phyloP scores from a whole-genome alignment of 2,329 filamentous ascomycete species.

The Ceratocystis diversiconidia region DNA sequence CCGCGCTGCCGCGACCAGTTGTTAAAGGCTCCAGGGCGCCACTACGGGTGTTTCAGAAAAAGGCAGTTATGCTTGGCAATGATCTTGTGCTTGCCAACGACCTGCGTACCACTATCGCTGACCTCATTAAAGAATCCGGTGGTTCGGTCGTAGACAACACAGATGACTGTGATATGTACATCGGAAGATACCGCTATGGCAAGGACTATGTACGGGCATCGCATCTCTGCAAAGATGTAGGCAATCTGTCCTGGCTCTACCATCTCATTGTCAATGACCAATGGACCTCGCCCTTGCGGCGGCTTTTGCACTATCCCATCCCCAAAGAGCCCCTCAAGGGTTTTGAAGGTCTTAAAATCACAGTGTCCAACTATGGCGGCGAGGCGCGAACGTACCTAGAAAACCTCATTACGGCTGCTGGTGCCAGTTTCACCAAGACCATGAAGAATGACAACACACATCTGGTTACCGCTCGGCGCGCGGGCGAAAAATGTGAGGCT shows the following conservation, averaged over 20 bases:
- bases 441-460: slow-evolving; percentile 95
- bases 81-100: slow-evolving; percentile 60
- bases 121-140: slow-evolving; percentile 56
- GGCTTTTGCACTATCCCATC: slow-evolving; percentile 80
- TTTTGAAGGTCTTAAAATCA: slow-evolving; percentile 64
- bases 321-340: slow-evolving; percentile 64
- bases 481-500: slow-evolving; percentile 85
- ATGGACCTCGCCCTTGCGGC: slow-evolving; percentile 73
- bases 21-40: slow-evolving; percentile 33
- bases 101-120: slow-evolving; percentile 51
- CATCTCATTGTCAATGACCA: slow-evolving; percentile 76
- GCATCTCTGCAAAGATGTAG: slow-evolving; percentile 65
- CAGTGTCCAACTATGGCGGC: slow-evolving; percentile 89
- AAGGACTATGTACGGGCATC: slow-evolving; percentile 64
- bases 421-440: slow-evolving; percentile 83
- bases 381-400: slow-evolving; percentile 88
- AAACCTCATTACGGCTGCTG: slow-evolving; percentile 71
- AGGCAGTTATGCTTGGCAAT: slow-evolving; percentile 58
- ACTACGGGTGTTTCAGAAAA: slow-evolving; percentile 63
- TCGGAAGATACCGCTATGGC: slow-evolving; percentile 79
- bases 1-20: slow-evolving; percentile 32
- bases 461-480: slow-evolving; percentile 76
- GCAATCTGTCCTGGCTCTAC: slow-evolving; percentile 88
- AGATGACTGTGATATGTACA: slow-evolving; percentile 62
- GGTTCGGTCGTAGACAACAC: slow-evolving; percentile 53